phyloP scores from a whole-genome alignment of 345 rosid species.

The Anacardium occidentale region DNA sequence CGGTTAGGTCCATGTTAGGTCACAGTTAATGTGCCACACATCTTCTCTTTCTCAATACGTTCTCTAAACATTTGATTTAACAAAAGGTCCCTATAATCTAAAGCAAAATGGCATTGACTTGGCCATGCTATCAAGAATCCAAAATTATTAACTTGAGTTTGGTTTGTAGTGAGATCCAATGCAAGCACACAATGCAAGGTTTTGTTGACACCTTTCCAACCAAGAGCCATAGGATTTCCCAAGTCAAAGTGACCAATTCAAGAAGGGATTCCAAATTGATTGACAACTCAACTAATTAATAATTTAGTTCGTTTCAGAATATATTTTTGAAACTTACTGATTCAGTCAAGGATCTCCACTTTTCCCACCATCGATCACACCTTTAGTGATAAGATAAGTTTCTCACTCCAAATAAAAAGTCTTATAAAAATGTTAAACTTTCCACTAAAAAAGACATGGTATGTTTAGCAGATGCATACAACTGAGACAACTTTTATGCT shows the following conservation, averaged over 20 bases:
- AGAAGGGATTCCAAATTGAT: no score
- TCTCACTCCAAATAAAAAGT: background rate
- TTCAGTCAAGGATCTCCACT: slow-evolving; percentile 49
- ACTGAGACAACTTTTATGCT: slow-evolving; percentile 48
- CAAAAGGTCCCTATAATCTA: background rate
- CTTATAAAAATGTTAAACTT: background rate
- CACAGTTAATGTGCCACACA: no score
- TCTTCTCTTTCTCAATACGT: no score
- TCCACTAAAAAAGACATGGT: background rate
- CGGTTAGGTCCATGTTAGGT: no score
- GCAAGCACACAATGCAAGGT: background rate
- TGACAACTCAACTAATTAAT: no score
- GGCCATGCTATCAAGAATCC: slow-evolving; percentile 6
- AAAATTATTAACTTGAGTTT: background rate
- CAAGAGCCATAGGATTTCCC: background rate
- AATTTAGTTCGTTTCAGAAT: no score
- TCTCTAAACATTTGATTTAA: no score
- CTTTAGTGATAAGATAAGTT: slow-evolving; percentile 12
- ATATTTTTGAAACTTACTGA: background rate
- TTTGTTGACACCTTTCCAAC: slow-evolving; percentile 10
- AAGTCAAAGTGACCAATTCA: no score
- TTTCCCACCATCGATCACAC: slow-evolving; percentile 49
- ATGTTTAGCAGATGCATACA: slow-evolving; percentile 29
- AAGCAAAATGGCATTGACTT: slow-evolving; percentile 4
- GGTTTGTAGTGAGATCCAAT: slow-evolving; percentile 4